Conservation (phyloP, 2,329 filamentous ascomycete species). For the Neofusicoccum umdonicola region DNA sequence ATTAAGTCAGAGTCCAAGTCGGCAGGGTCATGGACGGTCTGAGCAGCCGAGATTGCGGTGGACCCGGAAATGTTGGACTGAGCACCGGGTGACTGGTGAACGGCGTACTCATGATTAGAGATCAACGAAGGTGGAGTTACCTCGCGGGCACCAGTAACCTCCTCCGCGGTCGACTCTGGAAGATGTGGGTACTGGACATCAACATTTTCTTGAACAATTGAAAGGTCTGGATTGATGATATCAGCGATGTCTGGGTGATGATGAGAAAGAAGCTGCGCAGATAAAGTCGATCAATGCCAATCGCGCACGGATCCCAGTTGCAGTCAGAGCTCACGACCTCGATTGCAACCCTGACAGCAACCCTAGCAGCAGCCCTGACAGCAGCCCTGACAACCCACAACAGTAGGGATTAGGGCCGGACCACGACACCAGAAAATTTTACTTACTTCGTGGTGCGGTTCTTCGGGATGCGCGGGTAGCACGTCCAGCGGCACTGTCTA, state of each 20-base stretch:
- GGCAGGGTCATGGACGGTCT: constrained; percentile 5
- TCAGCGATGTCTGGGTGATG: no score
- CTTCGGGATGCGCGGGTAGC: constrained; percentile 25
- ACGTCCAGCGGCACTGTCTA: constrained; percentile 23
- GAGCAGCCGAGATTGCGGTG: constrained; percentile 45
- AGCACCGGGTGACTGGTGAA: constrained; percentile 35
- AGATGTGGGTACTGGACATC: constrained; percentile 24
- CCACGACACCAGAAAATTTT: background rate
- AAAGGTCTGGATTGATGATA: constrained; percentile 6
- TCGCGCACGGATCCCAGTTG: no score
- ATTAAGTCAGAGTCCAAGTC: constrained; percentile 43
- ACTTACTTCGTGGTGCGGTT: constrained; percentile 16
- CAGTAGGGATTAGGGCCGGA: no score
- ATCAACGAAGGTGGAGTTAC: background rate
- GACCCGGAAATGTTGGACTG: constrained; percentile 44
- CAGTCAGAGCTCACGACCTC: no score
- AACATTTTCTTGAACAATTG: constrained; percentile 21
- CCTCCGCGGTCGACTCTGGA: background rate
- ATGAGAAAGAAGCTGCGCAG: no score
- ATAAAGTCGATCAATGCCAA: no score
- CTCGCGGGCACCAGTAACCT: background rate
- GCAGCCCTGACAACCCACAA: background rate
- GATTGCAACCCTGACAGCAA: background rate
- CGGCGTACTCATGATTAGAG: background rate
- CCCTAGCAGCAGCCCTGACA: background rate